These are phyloP conservation scores for Solanum hybrid DNA, from an alignment of 305 asterid genomes.

Conservation along the genomic window DNA sequence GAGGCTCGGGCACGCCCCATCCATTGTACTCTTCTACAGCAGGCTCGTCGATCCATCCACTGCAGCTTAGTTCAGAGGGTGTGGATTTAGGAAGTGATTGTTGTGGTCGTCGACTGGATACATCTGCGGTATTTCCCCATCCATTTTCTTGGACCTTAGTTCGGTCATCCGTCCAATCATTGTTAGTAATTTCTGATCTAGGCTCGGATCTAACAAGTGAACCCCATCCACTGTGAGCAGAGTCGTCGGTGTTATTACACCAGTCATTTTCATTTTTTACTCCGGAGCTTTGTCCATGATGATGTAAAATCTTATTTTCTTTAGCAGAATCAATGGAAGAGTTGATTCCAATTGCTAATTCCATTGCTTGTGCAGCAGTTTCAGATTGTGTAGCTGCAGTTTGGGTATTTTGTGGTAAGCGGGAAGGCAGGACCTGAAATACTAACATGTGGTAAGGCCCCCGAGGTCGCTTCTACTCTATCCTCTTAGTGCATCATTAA, in stretches of 20 bases:
- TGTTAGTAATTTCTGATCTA: background rate
- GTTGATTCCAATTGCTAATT: slow-evolving; percentile 1
- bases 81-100: background rate
- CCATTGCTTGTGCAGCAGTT: background rate
- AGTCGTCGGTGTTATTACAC: background rate
- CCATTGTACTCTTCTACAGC: slow-evolving; percentile 4
- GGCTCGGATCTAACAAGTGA: slow-evolving; percentile 1
- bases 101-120: background rate
- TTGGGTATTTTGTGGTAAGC: background rate
- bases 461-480: background rate
- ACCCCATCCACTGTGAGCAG: background rate
- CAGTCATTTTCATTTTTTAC: slow-evolving; percentile 2
- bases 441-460: background rate
- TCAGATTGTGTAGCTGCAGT: background rate
- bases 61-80: slow-evolving; percentile 3
- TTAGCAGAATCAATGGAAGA: background rate
- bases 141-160: background rate
- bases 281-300: background rate
- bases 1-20: background rate
- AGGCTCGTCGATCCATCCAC: background rate
- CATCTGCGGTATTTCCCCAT: slow-evolving; percentile 5
- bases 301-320: background rate
- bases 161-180: background rate
- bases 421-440: slow-evolving; percentile 2
- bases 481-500: background rate